A percentile compares a stretch with the other conserved stretches of the same genome.
Evolutionary conservation across 495 filamentous ascomycete genomes (phyloP).

Genomic region (Neurospora tetraspora): DNA sequence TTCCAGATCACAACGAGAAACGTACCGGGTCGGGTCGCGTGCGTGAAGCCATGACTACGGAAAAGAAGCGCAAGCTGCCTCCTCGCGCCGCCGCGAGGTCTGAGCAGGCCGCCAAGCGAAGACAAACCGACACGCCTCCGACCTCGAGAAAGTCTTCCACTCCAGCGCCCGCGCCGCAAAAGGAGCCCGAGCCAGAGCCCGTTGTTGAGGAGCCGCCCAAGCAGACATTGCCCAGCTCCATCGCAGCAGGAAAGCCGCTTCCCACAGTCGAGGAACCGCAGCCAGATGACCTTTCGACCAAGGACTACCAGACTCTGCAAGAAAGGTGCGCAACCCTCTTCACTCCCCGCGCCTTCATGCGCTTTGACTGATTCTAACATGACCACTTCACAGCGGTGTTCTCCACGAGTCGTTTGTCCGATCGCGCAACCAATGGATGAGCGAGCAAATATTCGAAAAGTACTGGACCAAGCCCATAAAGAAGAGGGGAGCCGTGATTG

Average conservation of each 20-base stretch:
- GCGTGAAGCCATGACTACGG: constrained; percentile 25
- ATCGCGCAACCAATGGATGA: constrained; percentile 83
- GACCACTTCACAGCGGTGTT: constrained; percentile 53
- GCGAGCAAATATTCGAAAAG: constrained; percentile 78
- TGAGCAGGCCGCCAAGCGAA: constrained; percentile 41
- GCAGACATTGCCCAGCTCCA: constrained; percentile 46
- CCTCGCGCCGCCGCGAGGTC: constrained; percentile 42
- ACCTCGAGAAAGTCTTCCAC: constrained; percentile 20
- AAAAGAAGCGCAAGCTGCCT: constrained; percentile 48
- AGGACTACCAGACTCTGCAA: constrained; percentile 70
- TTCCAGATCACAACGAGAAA: constrained; percentile 5
- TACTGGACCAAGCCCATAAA: constrained; percentile 91
- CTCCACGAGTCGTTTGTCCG: constrained; percentile 70
- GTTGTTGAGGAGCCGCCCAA: constrained; percentile 32
- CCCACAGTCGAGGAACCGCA: constrained; percentile 67
- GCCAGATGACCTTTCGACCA: constrained; percentile 46
- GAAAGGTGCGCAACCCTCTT: constrained; percentile 53
- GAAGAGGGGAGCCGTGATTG: constrained; percentile 59
- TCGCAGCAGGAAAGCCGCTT: constrained; percentile 50
- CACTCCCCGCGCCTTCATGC: background rate
- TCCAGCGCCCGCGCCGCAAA: constrained; percentile 22
- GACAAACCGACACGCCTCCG: constrained; percentile 29
- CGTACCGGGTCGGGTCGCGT: constrained; percentile 9
- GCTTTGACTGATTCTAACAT: constrained; percentile 1
- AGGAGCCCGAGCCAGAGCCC: constrained; percentile 16